Conservation (phyloP, 2,329 filamentous ascomycete species). For the Amesomyces nigricolor region DNA sequence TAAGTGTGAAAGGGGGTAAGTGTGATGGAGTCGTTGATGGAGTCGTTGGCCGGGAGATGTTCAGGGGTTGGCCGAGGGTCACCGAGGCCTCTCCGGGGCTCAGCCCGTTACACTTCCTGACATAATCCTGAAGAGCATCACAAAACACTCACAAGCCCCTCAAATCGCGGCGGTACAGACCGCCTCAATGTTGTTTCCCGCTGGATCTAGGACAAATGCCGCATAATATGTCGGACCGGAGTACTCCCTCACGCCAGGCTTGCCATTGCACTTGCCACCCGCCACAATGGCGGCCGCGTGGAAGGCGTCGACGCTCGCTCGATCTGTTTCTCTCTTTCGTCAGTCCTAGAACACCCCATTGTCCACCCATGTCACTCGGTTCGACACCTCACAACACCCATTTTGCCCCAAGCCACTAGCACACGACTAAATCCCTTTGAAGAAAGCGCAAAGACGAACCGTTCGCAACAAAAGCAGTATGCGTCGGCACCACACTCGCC, state of each 20-base stretch:
- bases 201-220: conserved; percentile 45
- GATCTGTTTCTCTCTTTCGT: conserved; percentile 29
- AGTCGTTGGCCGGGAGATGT: no score
- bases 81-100: no score
- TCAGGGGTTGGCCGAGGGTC: no score
- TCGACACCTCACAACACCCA: no score
- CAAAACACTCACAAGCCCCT: not conserved
- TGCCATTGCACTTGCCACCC: conserved; percentile 45
- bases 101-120: no score
- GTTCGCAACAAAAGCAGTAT: conserved; percentile 32
- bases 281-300: conserved; percentile 38
- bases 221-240: conserved; percentile 46
- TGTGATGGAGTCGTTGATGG: no score
- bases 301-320: conserved; percentile 40
- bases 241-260: conserved; percentile 39
- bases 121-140: no score
- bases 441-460: conserved; percentile 23
- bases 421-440: not conserved
- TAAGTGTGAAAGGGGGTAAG: no score
- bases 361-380: not conserved
- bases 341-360: not conserved
- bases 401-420: no score
- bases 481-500: conserved; percentile 18
- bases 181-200: conserved; percentile 49
- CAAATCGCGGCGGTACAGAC: not conserved